phyloP scores from a whole-genome alignment of 331 rosid species.

The Pyrus hybrid region DNA sequence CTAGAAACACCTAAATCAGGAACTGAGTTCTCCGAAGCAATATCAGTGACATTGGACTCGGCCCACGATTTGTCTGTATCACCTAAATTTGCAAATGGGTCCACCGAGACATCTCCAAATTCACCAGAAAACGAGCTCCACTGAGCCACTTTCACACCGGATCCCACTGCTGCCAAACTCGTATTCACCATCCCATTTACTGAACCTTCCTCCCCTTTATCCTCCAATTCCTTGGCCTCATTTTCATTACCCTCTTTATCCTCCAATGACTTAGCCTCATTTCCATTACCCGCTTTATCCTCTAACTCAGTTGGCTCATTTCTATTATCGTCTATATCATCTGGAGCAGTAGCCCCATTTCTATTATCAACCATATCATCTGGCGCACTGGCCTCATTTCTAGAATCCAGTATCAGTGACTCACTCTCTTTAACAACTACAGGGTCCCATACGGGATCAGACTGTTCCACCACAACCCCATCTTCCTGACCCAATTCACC shows the following conservation, averaged over 20 bases:
- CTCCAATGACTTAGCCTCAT: neutral
- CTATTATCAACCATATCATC: neutral
- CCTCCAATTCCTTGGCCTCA: neutral
- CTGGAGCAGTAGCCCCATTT: neutral
- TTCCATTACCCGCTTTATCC: neutral
- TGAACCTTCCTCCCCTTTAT: neutral
- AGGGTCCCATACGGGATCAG: constrained; percentile 1
- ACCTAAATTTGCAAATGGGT: constrained; percentile 15
- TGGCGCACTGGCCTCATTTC: neutral
- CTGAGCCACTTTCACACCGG: constrained; percentile 19
- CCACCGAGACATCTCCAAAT: constrained; percentile 9
- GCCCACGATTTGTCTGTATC: neutral
- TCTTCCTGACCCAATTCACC: constrained; percentile 7
- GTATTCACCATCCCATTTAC: neutral
- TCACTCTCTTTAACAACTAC: neutral
- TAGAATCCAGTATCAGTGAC: neutral
- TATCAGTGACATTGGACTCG: neutral
- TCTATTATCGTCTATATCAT: neutral
- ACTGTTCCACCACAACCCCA: neutral
- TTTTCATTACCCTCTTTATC: neutral
- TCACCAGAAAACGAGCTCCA: constrained; percentile 23
- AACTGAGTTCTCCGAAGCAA: constrained; percentile 1
- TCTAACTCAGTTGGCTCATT: neutral
- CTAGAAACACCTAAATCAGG: constrained; percentile 11
- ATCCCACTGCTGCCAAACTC: constrained; percentile 4